These are phyloP conservation scores for Parathielavia appendiculata DNA, from an alignment of 495 filamentous ascomycete species.

Conservation along the genomic window DNA sequence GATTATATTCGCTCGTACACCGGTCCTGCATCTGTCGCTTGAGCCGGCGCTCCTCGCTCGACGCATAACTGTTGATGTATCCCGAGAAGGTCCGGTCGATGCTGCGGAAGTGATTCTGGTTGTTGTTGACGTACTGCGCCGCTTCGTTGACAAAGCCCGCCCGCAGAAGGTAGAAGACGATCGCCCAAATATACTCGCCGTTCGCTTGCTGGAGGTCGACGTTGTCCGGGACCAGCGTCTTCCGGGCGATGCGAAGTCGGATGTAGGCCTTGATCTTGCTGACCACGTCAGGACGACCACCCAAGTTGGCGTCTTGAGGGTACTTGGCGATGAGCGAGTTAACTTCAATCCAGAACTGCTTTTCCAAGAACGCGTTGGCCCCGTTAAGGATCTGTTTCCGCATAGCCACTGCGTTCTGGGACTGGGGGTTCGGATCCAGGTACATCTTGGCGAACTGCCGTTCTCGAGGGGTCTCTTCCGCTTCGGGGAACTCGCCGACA, in stretches of 20 bases:
- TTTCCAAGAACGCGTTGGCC: slow-evolving; percentile 70
- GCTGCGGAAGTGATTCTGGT: slow-evolving; percentile 71
- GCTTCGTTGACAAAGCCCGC: slow-evolving; percentile 80
- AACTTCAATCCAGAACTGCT: slow-evolving; percentile 63
- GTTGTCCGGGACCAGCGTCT: slow-evolving; percentile 73
- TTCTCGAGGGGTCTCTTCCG: slow-evolving; percentile 56
- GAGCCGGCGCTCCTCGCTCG: slow-evolving; percentile 65
- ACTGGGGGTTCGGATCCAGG: slow-evolving; percentile 62
- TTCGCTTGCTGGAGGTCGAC: slow-evolving; percentile 65
- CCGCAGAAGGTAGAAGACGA: slow-evolving; percentile 88
- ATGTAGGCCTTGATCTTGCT: slow-evolving; percentile 93
- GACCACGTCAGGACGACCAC: slow-evolving; percentile 77
- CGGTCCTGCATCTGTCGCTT: slow-evolving; percentile 72
- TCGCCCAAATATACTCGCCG: slow-evolving; percentile 86
- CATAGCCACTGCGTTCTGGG: slow-evolving; percentile 53
- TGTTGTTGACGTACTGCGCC: slow-evolving; percentile 73
- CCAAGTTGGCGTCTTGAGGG: slow-evolving; percentile 81
- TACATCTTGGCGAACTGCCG: slow-evolving; percentile 73
- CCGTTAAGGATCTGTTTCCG: slow-evolving; percentile 73
- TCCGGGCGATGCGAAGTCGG: slow-evolving; percentile 64
- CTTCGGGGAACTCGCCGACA: slow-evolving; percentile 57
- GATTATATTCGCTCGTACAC: slow-evolving; percentile 84
- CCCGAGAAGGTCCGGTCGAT: slow-evolving; percentile 84
- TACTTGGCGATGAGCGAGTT: slow-evolving; percentile 72
- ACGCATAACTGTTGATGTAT: slow-evolving; percentile 78